phyloP scores from a whole-genome alignment of 192 early-diverging fungal species.

The Podila clonocystis region DNA sequence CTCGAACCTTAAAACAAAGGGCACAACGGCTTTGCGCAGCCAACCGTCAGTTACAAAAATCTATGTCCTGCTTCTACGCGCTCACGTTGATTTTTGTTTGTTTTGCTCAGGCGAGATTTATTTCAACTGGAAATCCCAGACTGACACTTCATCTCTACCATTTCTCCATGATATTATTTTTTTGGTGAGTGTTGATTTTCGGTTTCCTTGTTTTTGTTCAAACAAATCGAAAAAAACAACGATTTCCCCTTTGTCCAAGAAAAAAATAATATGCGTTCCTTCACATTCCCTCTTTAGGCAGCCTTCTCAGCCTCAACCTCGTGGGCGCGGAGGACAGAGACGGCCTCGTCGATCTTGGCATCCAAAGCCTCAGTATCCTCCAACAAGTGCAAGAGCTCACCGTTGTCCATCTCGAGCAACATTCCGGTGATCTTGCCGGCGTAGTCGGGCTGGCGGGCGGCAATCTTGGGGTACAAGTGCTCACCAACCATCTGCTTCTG shows the following conservation, averaged over 20 bases:
- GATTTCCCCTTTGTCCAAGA: neutral
- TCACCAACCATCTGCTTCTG: conserved; percentile 98
- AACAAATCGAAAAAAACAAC: conserved; percentile 9
- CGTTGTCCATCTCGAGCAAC: conserved; percentile 98
- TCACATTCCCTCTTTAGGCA: conserved; percentile 3
- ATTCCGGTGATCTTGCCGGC: conserved; percentile 99
- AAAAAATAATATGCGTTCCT: neutral
- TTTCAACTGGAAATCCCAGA: too few relatives aligned
- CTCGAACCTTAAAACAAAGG: too few relatives aligned
- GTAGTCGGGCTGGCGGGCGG: conserved; percentile 69
- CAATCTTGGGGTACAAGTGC: conserved; percentile 89
- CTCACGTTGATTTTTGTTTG: too few relatives aligned
- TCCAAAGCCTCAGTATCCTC: conserved; percentile 72
- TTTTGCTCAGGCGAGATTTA: too few relatives aligned
- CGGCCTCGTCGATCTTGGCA: conserved; percentile 31
- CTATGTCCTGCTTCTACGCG: too few relatives aligned
- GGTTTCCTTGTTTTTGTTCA: neutral
- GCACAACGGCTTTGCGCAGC: too few relatives aligned
- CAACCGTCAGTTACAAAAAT: too few relatives aligned
- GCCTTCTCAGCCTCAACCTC: conserved; percentile 14
- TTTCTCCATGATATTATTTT: neutral
- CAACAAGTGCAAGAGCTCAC: conserved; percentile 88
- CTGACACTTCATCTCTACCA: too few relatives aligned
- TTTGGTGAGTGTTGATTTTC: conserved; percentile 4
- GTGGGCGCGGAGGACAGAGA: conserved; percentile 33